These are phyloP conservation scores for Solanum hybrid DNA, from an alignment of 305 asterid genomes.

Conservation along the genomic window DNA sequence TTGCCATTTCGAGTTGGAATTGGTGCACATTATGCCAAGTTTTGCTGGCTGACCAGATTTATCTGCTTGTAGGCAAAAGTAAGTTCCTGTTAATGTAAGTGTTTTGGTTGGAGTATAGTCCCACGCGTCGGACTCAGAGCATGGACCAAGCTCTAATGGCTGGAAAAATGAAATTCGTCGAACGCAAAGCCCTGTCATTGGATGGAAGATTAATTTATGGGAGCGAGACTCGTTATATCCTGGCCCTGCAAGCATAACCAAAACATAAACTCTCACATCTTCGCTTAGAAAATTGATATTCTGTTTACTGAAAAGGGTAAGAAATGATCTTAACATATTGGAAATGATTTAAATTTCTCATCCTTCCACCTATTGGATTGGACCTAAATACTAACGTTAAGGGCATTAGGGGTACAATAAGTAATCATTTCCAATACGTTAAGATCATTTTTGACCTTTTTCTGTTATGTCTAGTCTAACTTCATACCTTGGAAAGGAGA, in stretches of 20 bases:
- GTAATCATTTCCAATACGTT: neutral
- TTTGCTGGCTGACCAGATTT: slow-evolving; percentile 52
- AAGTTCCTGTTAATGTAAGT: slow-evolving; percentile 48
- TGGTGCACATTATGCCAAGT: slow-evolving; percentile 50
- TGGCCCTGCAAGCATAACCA: slow-evolving; percentile 54
- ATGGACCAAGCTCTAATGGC: slow-evolving; percentile 61
- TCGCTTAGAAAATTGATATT: neutral
- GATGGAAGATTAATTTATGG: slow-evolving; percentile 70
- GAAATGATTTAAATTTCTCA: neutral
- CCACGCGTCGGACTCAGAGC: slow-evolving; percentile 78
- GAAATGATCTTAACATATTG: neutral
- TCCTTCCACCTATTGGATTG: neutral
- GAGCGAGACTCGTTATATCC: slow-evolving; percentile 32
- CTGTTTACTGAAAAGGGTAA: neutral
- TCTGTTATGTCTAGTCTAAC: neutral
- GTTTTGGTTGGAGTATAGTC: slow-evolving; percentile 36
- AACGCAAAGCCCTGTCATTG: slow-evolving; percentile 73
- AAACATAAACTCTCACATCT: neutral
- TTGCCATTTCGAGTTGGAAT: slow-evolving; percentile 57
- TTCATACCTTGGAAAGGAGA: slow-evolving; percentile 62
- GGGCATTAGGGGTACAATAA: neutral
- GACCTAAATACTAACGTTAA: too few relatives aligned
- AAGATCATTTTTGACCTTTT: neutral
- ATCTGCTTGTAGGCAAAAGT: slow-evolving; percentile 65
- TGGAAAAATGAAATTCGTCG: slow-evolving; percentile 25